Evolutionary conservation across 2,329 filamentous ascomycete species (phyloP), one percentile per base, ranked within the genome.

Genomic region (Pestalotiopsis sp.): DNA sequence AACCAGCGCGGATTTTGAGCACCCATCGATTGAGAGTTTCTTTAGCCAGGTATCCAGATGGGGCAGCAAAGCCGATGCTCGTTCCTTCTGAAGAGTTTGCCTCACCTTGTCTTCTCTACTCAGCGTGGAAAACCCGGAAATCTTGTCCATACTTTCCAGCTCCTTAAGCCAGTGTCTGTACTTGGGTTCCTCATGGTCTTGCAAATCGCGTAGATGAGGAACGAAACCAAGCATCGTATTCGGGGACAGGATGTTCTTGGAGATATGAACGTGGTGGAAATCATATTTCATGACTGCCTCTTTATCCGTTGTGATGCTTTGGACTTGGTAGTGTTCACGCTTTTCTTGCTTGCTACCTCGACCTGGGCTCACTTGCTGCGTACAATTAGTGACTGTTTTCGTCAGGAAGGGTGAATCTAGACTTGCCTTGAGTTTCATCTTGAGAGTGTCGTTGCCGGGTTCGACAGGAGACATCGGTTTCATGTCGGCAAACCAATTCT

Each of bases 201-300:
- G 84, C 36, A 90, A 79, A 70, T 90, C 88, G 66, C 86, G 83
- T 65, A 90, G 77, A 75, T 89, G 87, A 14, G 88, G 88, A 14
- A 89, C 86, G 74, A 89, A 90, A 39, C 85, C 88, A 66, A 89
- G 80, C 81, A 87, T 87, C 1, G 87, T 89, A 73, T 89, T 88
- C 3, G 87, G 86, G 0, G 87, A 87, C 38, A 89, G 80, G 45
- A 90, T 84, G 68, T 89, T 90, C 74, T 86, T 88, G 74, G 81
- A 83, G 65, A 90, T 88, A 73, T 89, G 85, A 49, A 89, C 85
- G 69, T 89, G 86, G 72, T 90, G 88, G 71, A 89, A 89, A 38
- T 85, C 81, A 73, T 90, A 90, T 31, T 80, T 79, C n/a, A 88
- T 88, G 9, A 89, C 87, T n/a, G 83, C 80, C 23, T 84, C 81